Conservation (phyloP, 2,329 filamentous ascomycete species). For the Aspergillus fumigatus region DNA sequence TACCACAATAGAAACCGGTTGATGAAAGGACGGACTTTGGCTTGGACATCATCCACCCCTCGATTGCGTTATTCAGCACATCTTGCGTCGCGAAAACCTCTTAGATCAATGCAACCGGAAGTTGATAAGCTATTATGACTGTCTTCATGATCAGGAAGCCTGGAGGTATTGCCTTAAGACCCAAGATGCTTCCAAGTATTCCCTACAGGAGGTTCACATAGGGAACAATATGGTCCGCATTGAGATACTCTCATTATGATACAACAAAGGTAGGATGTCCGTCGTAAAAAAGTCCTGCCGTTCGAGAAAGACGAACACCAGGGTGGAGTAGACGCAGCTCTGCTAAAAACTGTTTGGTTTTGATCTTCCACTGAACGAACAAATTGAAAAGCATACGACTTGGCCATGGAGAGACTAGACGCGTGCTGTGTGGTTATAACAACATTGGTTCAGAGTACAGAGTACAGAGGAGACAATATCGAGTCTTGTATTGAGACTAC, state of each 20-base stretch:
- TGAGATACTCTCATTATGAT: not conserved
- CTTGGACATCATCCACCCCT: not conserved
- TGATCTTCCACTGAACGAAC: slow-evolving; percentile 46
- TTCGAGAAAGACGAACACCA: slow-evolving; percentile 38
- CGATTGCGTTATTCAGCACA: too few relatives aligned
- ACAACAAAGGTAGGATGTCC: slow-evolving; percentile 30
- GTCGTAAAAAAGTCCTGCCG: slow-evolving; percentile 45
- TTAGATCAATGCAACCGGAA: not conserved
- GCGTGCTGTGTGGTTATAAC: slow-evolving; percentile 33
- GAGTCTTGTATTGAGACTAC: not conserved
- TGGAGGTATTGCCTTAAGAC: not conserved
- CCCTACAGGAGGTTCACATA: not conserved
- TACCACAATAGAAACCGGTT: not conserved
- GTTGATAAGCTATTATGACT: not conserved
- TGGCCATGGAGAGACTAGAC: slow-evolving; percentile 33
- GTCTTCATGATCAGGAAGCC: not conserved
- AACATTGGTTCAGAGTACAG: not conserved
- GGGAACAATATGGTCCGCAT: not conserved
- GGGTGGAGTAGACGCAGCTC: slow-evolving; percentile 48
- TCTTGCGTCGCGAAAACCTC: too few relatives aligned
- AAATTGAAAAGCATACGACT: slow-evolving; percentile 36
- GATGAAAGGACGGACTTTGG: not conserved
- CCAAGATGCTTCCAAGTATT: not conserved
- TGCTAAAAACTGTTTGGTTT: slow-evolving; percentile 48
- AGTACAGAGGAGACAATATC: not conserved